Base-by-base conservation (phyloP, 495 filamentous ascomycete genomes). In the Neurospora hispaniola region DNA sequence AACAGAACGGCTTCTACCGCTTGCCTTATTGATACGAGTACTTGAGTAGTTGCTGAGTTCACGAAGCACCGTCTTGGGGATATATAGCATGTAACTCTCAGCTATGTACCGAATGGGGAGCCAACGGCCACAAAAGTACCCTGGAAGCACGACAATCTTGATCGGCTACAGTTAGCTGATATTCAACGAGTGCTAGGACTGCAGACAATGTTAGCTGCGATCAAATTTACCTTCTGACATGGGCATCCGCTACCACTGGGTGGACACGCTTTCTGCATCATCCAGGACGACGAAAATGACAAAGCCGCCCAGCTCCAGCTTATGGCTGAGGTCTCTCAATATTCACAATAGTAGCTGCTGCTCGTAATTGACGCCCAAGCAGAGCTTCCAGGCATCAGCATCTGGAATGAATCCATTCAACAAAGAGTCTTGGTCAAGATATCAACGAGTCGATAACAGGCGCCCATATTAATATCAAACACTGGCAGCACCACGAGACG, bases 301-400 rank as follows among this genome's bases (percentile, higher is more conserved):
- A 38, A 80, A 70, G 71, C 79, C 3, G 71, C 73, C 16, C 74
- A 80, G 46, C 75, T 75, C 23, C 69, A 79, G 66, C 46, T 35
- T 27, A 11, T 81, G 75, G 76, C 81, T 78, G 66, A 27, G 72
- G 38, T 69, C 54, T 8, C 44, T 74, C 12, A 23, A n/a, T 42
- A 39, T 68, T 71, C 39, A 31, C 27, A 31, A 31, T 31, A 31
- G 27, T 31, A 31, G 27, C 27, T 31, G 27, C 18, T 38, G 35
- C 35, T 5, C 4, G 35, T 38, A 31, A 31, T 31, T 31, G 27
- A 31, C 27, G 20, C n/a, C 2, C 9, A 54, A 12, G n/a, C 46
- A 54, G 46, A 9, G 2, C 46, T 54, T 54, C 20, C 46, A 54
- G 4, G n/a, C 1, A 6, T 54, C 4, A 20, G 46, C 10, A 54